Evolutionary conservation across 1,284 basidiomycete species (phyloP).

Genomic region (Cutaneotrichosporon cavernicola): DNA sequence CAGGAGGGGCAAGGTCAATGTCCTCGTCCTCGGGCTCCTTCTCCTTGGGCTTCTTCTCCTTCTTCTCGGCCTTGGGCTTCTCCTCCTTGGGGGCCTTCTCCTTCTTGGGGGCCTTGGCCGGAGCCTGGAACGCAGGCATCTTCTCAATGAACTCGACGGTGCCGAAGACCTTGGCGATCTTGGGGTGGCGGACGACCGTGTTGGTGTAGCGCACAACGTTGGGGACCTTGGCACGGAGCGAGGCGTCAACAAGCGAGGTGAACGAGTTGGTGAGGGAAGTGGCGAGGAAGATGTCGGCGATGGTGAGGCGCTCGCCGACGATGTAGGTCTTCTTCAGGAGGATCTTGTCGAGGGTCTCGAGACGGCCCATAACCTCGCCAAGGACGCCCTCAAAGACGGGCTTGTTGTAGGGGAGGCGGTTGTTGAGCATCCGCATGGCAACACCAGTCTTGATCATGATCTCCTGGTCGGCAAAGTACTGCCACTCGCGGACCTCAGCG

Average conservation of each 20-base stretch:
- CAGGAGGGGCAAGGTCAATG: constrained; percentile 61
- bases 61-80: constrained; percentile 58
- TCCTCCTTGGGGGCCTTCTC: constrained; percentile 52
- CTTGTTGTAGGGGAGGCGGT: constrained; percentile 62
- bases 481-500: constrained; percentile 69
- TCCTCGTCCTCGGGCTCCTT: constrained; percentile 63
- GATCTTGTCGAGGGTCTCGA: constrained; percentile 65
- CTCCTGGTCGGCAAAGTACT: constrained; percentile 64
- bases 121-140: constrained; percentile 68
- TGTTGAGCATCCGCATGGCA: constrained; percentile 55
- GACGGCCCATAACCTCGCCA: constrained; percentile 34
- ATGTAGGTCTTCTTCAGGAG: constrained; percentile 82
- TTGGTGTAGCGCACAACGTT: constrained; percentile 80
- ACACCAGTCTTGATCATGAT: constrained; percentile 47
- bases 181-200: constrained; percentile 73
- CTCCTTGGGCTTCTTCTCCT: constrained; percentile 56
- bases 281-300: constrained; percentile 80
- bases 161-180: constrained; percentile 67
- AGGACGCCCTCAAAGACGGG: constrained; percentile 53
- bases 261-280: constrained; percentile 59
- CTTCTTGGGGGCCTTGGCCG: constrained; percentile 66
- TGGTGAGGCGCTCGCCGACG: constrained; percentile 88
- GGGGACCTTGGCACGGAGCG: constrained; percentile 66
- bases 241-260: constrained; percentile 62
- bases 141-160: constrained; percentile 67